Evolutionary conservation across 1,139 yeast species (phyloP), one percentile per base, ranked within the genome.

Genomic region (Blastobotrys niveus): DNA sequence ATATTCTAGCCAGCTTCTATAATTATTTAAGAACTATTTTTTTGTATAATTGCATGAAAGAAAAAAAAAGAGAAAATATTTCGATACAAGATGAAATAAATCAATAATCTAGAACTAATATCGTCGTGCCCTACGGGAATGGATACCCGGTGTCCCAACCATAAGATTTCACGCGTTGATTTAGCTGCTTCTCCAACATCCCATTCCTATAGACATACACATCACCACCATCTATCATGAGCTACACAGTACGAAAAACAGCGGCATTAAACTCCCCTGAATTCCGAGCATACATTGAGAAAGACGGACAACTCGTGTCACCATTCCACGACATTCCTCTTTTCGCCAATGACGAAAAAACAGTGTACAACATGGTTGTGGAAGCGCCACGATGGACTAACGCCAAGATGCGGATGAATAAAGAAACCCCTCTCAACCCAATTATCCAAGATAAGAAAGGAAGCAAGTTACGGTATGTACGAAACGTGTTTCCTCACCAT

Each of bases 311-410:
- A 62, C 77, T 85, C 12, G 78, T 80, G 3, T 81, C 88, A 1
- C 79, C 74, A 51, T 86, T 86, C 74, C 96, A 87, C 62, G 96
- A 87, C 63, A 72, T 86, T 37, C 94, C 95, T 37, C 66, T 86
- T 55, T 73, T 74, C 49, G 77, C 87, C 53, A 74, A 83, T 63
- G 72, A 72, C 49, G 76, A 76, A 48, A 74, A 79, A 62, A 76
- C 76, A 53, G 79, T 85, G 52, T 80, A 84, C 54, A 84, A 84
- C 68, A 87, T 91, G 88, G 74, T 91, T 46, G 93, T 87, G 33
- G 98, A 91, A 66, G 89, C 91, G 48, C 96, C 97, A 53, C 79
- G 96, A 62, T 87, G 95, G 94, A 77, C 93, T 52, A 89, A 88
- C 66, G 96, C 94, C 40, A 89, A 89, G 70, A 76, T 87, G 70